Evolutionary conservation across 1,284 basidiomycete species (phyloP).

Genomic region (Exobasidium rhododendri): DNA sequence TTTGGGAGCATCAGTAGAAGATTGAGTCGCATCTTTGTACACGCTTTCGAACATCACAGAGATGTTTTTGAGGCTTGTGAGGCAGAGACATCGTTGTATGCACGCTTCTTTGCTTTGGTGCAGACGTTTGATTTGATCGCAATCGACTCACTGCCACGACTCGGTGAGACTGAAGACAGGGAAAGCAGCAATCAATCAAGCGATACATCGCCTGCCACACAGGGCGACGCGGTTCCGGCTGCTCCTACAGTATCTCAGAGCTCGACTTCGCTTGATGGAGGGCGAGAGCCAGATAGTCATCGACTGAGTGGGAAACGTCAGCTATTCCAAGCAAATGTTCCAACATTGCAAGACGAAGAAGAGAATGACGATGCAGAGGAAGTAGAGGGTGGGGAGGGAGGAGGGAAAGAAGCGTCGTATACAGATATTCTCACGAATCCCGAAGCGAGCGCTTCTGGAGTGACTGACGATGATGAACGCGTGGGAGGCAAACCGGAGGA

Average conservation of each 20-base stretch:
- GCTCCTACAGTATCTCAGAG: too few species aligned
- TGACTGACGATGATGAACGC: neutral
- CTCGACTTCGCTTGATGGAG: neutral
- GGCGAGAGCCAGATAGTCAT: neutral
- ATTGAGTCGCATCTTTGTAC: conserved; percentile 88
- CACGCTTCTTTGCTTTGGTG: conserved; percentile 80
- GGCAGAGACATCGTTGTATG: conserved; percentile 83
- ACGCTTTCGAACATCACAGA: conserved; percentile 74
- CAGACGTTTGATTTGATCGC: conserved; percentile 76
- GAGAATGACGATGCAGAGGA: conserved; percentile 1
- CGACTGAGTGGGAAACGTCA: neutral
- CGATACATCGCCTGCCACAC: too few species aligned
- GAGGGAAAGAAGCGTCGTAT: conserved; percentile 4
- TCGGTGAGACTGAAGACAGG: neutral
- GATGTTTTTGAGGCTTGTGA: conserved; percentile 86
- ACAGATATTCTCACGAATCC: too few species aligned
- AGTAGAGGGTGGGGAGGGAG: neutral
- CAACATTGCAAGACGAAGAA: neutral
- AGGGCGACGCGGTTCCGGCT: too few species aligned
- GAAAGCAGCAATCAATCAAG: neutral
- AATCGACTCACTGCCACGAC: conserved; percentile 34
- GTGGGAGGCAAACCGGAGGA: neutral
- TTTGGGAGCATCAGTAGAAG: conserved; percentile 82
- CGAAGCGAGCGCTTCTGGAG: neutral
- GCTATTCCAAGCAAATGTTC: neutral